Evolutionary conservation across 371 early-diverging fungal species (phyloP).

Genomic region (Apophysomyces variabilis): DNA sequence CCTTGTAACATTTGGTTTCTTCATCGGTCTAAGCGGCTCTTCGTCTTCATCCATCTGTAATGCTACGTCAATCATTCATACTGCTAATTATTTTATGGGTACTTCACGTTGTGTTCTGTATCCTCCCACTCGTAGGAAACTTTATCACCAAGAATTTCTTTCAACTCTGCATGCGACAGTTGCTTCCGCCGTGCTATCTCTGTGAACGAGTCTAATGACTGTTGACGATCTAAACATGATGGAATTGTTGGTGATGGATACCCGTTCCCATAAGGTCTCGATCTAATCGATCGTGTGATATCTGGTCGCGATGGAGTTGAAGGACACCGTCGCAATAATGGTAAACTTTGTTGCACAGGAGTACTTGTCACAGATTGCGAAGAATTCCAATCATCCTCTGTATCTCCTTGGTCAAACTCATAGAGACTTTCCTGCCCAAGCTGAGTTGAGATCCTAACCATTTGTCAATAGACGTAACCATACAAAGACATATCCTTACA

Average conservation of each 20-base stretch:
- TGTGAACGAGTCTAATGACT: neutral
- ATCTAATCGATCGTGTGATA: neutral
- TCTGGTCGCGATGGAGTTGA: constrained; percentile 1
- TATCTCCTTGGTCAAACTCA: neutral
- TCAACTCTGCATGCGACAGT: neutral
- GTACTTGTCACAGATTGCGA: neutral
- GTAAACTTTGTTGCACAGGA: neutral
- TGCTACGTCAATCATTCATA: neutral
- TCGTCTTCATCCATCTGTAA: neutral
- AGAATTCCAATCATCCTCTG: neutral
- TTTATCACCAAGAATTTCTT: constrained; percentile 7
- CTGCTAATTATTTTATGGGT: neutral
- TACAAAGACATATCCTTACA: neutral
- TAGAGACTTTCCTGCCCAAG: neutral
- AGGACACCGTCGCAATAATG: constrained; percentile 1
- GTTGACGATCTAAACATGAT: neutral
- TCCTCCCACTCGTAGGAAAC: constrained; percentile 4
- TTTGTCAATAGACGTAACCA: neutral
- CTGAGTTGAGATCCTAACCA: neutral
- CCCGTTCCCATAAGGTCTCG: neutral
- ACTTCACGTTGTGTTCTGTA: neutral
- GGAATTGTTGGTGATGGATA: neutral
- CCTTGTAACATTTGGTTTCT: neutral
- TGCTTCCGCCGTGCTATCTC: neutral
- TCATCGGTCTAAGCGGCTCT: neutral